Evolutionary conservation across 2,329 filamentous ascomycete species (phyloP), one percentile per base, ranked within the genome.

Genomic region (Phyllosticta paracitricarpa): DNA sequence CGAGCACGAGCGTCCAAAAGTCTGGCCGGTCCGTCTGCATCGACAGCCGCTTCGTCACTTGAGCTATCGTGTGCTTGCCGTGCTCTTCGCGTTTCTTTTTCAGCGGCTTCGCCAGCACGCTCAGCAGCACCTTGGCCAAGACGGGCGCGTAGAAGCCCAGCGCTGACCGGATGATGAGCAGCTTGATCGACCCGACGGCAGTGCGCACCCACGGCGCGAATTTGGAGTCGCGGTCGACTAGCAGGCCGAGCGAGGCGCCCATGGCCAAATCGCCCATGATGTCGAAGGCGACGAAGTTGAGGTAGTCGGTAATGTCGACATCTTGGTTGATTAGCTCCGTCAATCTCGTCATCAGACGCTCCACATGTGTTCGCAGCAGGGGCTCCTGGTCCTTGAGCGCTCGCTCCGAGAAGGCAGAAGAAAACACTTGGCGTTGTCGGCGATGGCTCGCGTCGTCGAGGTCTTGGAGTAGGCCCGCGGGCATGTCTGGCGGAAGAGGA

Each of bases 351-450:
- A 79, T 69, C 25, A 80, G 71, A 8, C 76, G 64, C 53, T 75
- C 68, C 19, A 77, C 72, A 63, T 79, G 77, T 0, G 65, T 64
- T 58, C 70, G 67, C 62, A 80, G 58, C 64, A 76, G 70, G 0
- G 70, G 68, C 62, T 76, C 71, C 59, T 78, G 75, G 60, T 73
- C 70, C 40, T 71, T 64, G 24, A 78, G 57, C 1, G 74, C 75
- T 57, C 72, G 70, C 54, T 75, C 71, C 4, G 68, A 71, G 65
- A 78, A 77, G 8, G 73, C 73, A 65, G 76, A 70, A 2, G 75
- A 69, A 2, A 77, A 68, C 5, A 74, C 67, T 33, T 73, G 68
- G 53, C 76, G 68, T 57, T 71, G 70, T 25, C 75, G 68, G 6
- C 70, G 68, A 65, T 78, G 75, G 75, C 72, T 24, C 74, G 69